Conservation (phyloP, 768 basidiomycete genomes). For the Termitomyces sp. region DNA sequence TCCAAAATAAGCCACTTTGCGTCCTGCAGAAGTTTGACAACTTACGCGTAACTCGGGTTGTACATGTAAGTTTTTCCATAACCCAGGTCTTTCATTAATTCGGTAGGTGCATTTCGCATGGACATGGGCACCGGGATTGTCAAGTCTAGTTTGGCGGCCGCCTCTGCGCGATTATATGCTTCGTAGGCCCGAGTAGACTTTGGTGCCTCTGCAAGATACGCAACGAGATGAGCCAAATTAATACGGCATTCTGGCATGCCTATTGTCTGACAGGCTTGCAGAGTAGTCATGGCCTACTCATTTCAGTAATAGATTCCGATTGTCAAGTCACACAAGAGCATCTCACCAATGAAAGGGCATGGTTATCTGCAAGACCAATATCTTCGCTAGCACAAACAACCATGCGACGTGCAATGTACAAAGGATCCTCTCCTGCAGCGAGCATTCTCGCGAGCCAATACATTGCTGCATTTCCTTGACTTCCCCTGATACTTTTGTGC, state of each 20-base stretch:
- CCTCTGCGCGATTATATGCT: constrained; percentile 71
- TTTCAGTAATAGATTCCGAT: neutral
- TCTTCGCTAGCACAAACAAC: constrained; percentile 85
- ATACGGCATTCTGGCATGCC: constrained; percentile 86
- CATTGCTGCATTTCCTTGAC: constrained; percentile 73
- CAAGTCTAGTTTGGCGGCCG: constrained; percentile 50
- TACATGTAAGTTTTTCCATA: constrained; percentile 66
- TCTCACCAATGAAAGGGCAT: constrained; percentile 72
- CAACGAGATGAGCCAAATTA: constrained; percentile 73
- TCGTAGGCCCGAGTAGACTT: constrained; percentile 82
- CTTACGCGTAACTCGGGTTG: constrained; percentile 57
- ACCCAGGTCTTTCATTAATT: constrained; percentile 65
- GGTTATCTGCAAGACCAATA: constrained; percentile 75
- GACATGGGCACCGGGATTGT: constrained; percentile 65
- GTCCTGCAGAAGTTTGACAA: neutral
- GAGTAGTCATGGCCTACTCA: constrained; percentile 56
- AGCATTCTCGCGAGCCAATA: constrained; percentile 91
- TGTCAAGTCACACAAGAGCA: neutral
- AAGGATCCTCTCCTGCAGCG: constrained; percentile 75
- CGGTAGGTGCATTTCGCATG: constrained; percentile 78
- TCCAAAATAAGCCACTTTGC: neutral
- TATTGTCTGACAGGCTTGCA: constrained; percentile 64
- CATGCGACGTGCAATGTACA: constrained; percentile 73
- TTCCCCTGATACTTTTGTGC: constrained; percentile 81
- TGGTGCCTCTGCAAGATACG: constrained; percentile 78